Conservation (phyloP, 2,329 filamentous ascomycete genomes). For the Xylariaceae sp. region DNA sequence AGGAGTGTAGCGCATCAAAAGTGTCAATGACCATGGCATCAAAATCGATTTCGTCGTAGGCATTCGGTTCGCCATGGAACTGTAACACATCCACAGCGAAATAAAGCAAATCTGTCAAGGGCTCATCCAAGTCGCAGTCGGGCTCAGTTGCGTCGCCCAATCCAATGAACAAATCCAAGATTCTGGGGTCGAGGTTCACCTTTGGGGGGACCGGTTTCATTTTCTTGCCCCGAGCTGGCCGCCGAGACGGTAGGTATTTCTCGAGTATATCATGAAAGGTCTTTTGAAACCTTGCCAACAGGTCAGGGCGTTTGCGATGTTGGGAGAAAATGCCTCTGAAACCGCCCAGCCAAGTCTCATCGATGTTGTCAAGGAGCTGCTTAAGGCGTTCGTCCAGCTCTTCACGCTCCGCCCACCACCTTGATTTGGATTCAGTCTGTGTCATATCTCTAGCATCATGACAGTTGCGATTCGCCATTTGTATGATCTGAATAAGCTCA, state of each 20-base stretch:
- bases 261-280: constrained; percentile 76
- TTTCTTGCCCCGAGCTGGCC: constrained; percentile 55
- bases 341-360: constrained; percentile 90
- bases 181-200: constrained; percentile 52
- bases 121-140: constrained; percentile 75
- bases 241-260: constrained; percentile 80
- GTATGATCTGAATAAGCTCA: constrained; percentile 80
- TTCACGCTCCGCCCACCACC: constrained; percentile 88
- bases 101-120: constrained; percentile 87
- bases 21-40: constrained; percentile 87
- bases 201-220: constrained; percentile 38
- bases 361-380: constrained; percentile 77
- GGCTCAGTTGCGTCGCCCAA: constrained; percentile 69
- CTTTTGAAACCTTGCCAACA: constrained; percentile 71
- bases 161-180: constrained; percentile 85
- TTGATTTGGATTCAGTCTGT: constrained; percentile 68
- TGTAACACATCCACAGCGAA: constrained; percentile 96
- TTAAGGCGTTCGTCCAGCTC: constrained; percentile 72
- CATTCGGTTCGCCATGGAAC: constrained; percentile 93
- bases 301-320: constrained; percentile 55
- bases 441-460: constrained; percentile 68
- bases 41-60: constrained; percentile 97
- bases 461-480: constrained; percentile 76
- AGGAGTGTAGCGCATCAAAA: constrained; percentile 75
- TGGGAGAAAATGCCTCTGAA: constrained; percentile 93